Evolutionary conservation across 1,284 basidiomycete genomes (phyloP).

Genomic region (Tilletia setariae): DNA sequence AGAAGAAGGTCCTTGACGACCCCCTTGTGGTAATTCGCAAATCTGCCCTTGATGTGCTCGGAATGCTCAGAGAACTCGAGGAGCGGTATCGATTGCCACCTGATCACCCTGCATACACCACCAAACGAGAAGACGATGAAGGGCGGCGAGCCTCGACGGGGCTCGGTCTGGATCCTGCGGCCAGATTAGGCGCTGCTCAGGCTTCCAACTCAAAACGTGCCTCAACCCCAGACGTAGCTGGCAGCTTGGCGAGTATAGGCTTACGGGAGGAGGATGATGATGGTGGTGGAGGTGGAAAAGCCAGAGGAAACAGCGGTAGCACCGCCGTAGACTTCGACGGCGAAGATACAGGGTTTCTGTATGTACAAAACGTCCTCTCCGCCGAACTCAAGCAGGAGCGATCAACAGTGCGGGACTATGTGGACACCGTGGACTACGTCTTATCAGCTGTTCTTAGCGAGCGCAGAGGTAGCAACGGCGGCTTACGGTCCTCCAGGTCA

Average conservation of each 20-base stretch:
- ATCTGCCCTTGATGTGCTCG: conserved; percentile 71
- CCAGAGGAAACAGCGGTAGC: neutral
- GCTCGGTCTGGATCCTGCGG: conserved; percentile 1
- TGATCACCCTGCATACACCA: conserved; percentile 28
- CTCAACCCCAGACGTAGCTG: neutral
- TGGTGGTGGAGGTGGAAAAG: neutral
- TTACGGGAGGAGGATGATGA: no score
- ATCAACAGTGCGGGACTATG: neutral
- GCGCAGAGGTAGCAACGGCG: neutral
- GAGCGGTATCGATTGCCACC: conserved; percentile 37
- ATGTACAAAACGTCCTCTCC: neutral
- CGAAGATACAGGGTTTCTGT: neutral
- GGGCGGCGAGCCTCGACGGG: neutral
- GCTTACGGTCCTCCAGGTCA: neutral
- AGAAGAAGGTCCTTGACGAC: conserved; percentile 53
- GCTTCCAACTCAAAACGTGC: neutral
- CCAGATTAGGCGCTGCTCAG: neutral
- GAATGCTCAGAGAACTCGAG: conserved; percentile 64
- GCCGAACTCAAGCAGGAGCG: neutral
- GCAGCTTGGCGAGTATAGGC: neutral
- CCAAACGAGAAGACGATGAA: conserved; percentile 23
- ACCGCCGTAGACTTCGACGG: neutral
- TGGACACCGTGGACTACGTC: conserved; percentile 12
- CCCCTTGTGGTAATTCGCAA: conserved; percentile 67
- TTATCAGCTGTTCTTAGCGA: neutral